Evolutionary conservation across 331 rosid genomes (phyloP).

Genomic region (Pyrus hybrid): DNA sequence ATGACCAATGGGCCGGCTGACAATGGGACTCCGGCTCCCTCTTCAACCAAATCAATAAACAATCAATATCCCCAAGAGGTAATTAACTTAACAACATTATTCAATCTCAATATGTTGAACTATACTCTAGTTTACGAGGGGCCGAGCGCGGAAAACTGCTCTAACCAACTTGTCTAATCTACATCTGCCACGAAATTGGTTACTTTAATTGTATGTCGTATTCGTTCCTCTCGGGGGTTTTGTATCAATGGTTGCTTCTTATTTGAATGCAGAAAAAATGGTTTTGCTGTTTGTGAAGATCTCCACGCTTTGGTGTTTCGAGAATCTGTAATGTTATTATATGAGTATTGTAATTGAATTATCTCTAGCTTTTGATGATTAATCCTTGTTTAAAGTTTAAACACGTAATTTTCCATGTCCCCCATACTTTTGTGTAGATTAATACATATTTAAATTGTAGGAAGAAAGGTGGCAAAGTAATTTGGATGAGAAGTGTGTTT

Average conservation of each 20-base stretch:
- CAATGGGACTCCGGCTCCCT: background rate
- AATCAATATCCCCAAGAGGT: conserved; percentile 20
- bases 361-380: too few species aligned
- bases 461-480: background rate
- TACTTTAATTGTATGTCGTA: too few species aligned
- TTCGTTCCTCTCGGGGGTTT: background rate
- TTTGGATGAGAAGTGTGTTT: background rate
- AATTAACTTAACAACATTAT: background rate
- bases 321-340: background rate
- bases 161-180: too few species aligned
- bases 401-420: background rate
- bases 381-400: background rate
- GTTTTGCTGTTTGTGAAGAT: conserved; percentile 51
- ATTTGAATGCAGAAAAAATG: conserved; percentile 34
- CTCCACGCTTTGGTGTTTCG: background rate
- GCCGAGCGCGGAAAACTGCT: too few species aligned
- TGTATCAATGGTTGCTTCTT: background rate
- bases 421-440: background rate
- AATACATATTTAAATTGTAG: background rate
- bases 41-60: conserved; percentile 12
- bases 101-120: background rate
- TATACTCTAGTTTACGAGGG: too few species aligned
- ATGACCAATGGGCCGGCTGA: conserved; percentile 17
- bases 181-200: too few species aligned
- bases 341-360: background rate